Percentiles rank a stretch among this genome's conserved stretches.
These are phyloP conservation scores for Scenedesmus sp. DNA, from an alignment of 163 green algal species.

Conservation along the genomic window DNA sequence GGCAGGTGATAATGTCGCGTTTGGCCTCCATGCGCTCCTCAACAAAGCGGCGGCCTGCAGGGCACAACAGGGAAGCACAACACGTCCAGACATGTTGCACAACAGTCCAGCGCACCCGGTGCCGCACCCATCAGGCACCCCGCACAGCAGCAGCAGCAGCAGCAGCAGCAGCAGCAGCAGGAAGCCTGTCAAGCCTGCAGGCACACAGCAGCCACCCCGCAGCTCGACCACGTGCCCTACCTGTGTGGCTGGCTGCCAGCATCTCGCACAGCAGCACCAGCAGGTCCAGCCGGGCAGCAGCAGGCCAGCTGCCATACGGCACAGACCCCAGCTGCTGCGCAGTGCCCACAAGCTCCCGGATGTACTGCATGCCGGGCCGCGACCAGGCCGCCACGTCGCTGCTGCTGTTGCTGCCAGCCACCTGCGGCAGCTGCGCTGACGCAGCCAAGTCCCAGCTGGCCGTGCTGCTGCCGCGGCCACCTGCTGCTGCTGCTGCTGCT, in stretches of 20 bases:
- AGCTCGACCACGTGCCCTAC: too few species aligned
- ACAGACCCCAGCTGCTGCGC: slow-evolving; percentile 36
- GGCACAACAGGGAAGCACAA: too few species aligned
- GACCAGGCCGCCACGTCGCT: background rate
- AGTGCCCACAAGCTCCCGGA: slow-evolving; percentile 19
- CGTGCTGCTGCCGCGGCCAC: background rate
- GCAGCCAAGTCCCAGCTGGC: slow-evolving; percentile 35
- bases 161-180: too few species aligned
- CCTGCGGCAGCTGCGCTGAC: slow-evolving; percentile 31
- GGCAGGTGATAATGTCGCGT: too few species aligned
- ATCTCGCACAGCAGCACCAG: slow-evolving; percentile 46
- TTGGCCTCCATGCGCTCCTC: too few species aligned
- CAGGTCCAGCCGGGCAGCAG: slow-evolving; percentile 30
- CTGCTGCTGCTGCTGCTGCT: slow-evolving; percentile 22
- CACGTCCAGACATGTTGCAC: too few species aligned
- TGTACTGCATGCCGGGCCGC: slow-evolving; percentile 27
- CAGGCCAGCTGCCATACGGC: slow-evolving; percentile 33
- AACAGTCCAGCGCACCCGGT: too few species aligned
- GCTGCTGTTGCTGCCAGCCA: slow-evolving; percentile 2
- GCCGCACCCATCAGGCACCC: too few species aligned
- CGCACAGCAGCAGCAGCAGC: slow-evolving; percentile 38
- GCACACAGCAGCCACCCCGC: too few species aligned
- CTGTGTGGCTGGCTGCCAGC: slow-evolving; percentile 7
- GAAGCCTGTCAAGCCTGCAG: too few species aligned
- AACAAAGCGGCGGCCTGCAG: too few species aligned